Evolutionary conservation across 148 eudicot genomes (phyloP).

Genomic region (Suaeda aralocaspica): DNA sequence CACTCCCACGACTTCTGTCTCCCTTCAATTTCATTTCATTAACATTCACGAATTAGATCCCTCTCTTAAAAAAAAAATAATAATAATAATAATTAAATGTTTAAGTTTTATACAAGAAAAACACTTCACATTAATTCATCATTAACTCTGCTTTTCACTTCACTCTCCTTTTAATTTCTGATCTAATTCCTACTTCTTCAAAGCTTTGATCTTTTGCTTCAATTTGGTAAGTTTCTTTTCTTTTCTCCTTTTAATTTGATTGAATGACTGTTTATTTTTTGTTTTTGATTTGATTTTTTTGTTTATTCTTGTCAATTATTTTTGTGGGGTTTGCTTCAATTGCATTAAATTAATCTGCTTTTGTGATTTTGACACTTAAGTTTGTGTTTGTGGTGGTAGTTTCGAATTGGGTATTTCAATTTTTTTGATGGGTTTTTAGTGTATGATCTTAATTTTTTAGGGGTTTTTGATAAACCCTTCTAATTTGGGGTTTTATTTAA

Average conservation of each 20-base stretch:
- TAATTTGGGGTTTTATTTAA: not conserved
- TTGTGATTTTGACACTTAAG: not conserved
- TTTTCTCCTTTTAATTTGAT: not conserved
- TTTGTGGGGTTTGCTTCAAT: slow-evolving; percentile 12
- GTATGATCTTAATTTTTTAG: not conserved
- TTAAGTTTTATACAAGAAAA: not conserved
- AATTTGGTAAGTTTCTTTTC: slow-evolving; percentile 15
- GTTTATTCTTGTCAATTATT: not conserved
- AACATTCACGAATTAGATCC: not conserved
- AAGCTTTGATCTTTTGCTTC: slow-evolving; percentile 9
- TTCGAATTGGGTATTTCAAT: slow-evolving; percentile 9
- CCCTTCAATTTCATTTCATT: not conserved
- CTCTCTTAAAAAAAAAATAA: not conserved
- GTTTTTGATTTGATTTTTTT: not conserved
- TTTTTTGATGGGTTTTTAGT: slow-evolving; percentile 10
- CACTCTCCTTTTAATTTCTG: slow-evolving; percentile 11
- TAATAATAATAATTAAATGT: too few relatives aligned
- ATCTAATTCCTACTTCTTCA: not conserved
- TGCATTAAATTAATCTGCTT: slow-evolving; percentile 3
- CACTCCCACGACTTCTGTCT: slow-evolving; percentile 1
- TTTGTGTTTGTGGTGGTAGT: not conserved
- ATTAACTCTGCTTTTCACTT: slow-evolving; percentile 2
- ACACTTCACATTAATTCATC: not conserved
- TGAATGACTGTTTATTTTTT: not conserved
- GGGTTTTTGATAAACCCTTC: not conserved